Evolutionary conservation across 345 rosid genomes (phyloP).

Genomic region (Pelargonium nanum): DNA sequence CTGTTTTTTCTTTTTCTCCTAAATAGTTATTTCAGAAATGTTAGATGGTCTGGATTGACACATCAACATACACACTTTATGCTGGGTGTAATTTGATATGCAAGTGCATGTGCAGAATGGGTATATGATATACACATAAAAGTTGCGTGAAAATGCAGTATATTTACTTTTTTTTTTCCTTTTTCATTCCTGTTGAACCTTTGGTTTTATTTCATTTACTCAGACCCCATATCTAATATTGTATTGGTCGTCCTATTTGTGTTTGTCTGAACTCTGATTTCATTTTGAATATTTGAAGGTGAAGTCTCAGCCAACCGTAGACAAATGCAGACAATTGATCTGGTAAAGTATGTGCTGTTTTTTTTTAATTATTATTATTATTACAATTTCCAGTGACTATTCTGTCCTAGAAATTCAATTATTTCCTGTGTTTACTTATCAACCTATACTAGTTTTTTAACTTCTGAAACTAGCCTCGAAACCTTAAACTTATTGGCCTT

Average conservation of each 20-base stretch:
- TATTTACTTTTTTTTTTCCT: no score
- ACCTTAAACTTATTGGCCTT: neutral
- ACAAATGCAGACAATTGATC: slow-evolving; percentile 44
- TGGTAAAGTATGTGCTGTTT: slow-evolving; percentile 41
- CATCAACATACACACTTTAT: no score
- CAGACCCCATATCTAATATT: neutral
- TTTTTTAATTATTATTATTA: slow-evolving; percentile 1
- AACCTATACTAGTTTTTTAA: neutral
- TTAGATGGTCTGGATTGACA: no score
- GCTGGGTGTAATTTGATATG: no score
- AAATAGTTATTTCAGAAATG: no score
- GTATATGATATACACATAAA: no score
- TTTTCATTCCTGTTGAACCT: neutral
- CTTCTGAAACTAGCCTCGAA: neutral
- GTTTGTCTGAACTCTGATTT: slow-evolving; percentile 3
- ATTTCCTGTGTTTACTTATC: neutral
- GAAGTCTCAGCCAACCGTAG: slow-evolving; percentile 77
- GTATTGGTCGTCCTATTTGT: neutral
- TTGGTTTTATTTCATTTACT: neutral
- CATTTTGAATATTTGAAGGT: slow-evolving; percentile 42
- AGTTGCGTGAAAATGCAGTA: no score
- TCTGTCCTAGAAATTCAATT: neutral
- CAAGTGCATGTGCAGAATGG: no score
- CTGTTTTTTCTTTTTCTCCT: no score
- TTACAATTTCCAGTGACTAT: neutral